Conservation (phyloP, 1,284 basidiomycete genomes). For the Ustilago lituana region DNA sequence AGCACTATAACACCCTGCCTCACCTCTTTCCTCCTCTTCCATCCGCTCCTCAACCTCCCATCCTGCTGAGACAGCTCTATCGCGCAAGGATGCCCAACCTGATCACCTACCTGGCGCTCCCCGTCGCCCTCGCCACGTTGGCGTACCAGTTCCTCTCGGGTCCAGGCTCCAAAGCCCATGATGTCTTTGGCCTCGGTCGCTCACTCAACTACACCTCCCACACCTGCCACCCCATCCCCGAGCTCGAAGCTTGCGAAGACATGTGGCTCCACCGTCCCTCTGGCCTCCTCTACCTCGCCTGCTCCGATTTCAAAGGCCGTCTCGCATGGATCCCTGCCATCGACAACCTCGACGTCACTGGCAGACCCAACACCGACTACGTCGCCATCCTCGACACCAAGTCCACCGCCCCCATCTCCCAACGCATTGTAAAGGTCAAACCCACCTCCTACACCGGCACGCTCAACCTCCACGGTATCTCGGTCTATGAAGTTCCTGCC, state of each 20-base stretch:
- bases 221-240: conserved; percentile 38
- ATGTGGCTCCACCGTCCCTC: conserved; percentile 66
- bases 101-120: conserved; percentile 31
- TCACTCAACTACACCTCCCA: conserved; percentile 37
- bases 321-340: conserved; percentile 72
- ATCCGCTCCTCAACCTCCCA: background rate
- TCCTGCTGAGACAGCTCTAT: background rate
- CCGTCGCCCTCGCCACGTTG: conserved; percentile 30
- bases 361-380: conserved; percentile 61
- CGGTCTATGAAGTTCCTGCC: conserved; percentile 69
- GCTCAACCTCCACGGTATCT: conserved; percentile 77
- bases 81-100: conserved; percentile 38
- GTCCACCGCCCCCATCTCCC: conserved; percentile 70
- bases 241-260: conserved; percentile 49
- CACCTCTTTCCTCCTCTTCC: background rate
- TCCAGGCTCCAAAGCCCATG: conserved; percentile 35
- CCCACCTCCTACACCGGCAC: conserved; percentile 68
- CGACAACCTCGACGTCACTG: conserved; percentile 39
- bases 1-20: too few relatives aligned
- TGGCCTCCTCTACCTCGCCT: conserved; percentile 77
- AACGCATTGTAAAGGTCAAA: conserved; percentile 70
- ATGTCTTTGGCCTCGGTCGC: conserved; percentile 43
- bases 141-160: conserved; percentile 47
- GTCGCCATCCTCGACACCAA: conserved; percentile 75
- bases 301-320: conserved; percentile 73